phyloP scores from a whole-genome alignment of 2,329 filamentous ascomycete genomes.

The Macrophomina phaseolina region DNA sequence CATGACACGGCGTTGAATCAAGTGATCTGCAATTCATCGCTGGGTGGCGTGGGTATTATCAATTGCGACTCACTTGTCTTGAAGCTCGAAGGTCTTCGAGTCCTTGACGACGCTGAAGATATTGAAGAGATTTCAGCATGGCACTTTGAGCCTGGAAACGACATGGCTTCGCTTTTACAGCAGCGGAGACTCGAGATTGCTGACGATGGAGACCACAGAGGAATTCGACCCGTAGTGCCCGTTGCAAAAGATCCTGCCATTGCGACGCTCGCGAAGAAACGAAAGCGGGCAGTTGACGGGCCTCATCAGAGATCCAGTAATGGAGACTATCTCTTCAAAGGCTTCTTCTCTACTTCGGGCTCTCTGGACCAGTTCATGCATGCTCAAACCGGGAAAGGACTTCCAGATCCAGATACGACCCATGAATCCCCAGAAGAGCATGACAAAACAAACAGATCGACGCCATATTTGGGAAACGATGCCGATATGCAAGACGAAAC shows the following conservation, averaged over 20 bases:
- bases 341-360: slow-evolving; percentile 47
- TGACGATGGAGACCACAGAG: neutral
- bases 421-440: neutral
- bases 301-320: neutral
- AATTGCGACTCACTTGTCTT: slow-evolving; percentile 48
- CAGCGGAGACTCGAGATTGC: slow-evolving; percentile 47
- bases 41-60: slow-evolving; percentile 46
- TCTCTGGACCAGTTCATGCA: slow-evolving; percentile 60
- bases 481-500: neutral
- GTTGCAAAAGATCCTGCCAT: neutral
- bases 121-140: slow-evolving; percentile 42
- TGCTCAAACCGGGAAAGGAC: slow-evolving; percentile 38
- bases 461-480: neutral
- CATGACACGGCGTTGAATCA: slow-evolving; percentile 47
- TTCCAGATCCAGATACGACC: neutral
- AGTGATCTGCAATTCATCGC: slow-evolving; percentile 42
- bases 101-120: slow-evolving; percentile 47
- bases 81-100: slow-evolving; percentile 55
- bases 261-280: neutral
- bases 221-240: neutral
- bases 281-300: neutral
- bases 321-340: slow-evolving; percentile 30
- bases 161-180: slow-evolving; percentile 46
- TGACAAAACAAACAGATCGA: neutral
- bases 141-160: slow-evolving; percentile 33